Base-by-base conservation (phyloP, 2,329 filamentous ascomycete species). In the Verticillium alfalfae region DNA sequence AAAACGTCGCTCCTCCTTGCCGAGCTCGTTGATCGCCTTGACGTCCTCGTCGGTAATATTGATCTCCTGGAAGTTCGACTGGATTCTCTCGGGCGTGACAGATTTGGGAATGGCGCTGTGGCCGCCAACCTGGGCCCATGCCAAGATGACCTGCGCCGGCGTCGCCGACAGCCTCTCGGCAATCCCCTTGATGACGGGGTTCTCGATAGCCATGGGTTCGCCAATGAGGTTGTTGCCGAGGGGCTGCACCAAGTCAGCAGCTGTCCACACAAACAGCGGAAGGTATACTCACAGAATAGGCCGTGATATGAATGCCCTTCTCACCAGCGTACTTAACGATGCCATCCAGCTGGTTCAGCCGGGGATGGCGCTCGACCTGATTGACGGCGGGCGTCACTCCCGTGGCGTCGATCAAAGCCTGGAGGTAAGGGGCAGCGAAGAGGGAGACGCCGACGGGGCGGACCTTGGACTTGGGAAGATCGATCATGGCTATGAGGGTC, bases 81-180 rank as follows among this genome's bases (percentile, higher is more conserved):
- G 81, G 70, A 96, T 93, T 49, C 92, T 85, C 60, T 80, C 81
- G 66, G 87, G 84, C 66, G 85, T 93, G 63, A 93, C 89, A 59
- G 85, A 90, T 84, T 96, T 96, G 69, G 92, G 92, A 69, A 96
- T 92, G 59, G 96, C 91, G 66, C 86, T 90, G 81, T 88, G 92
- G 63, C 89, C 91, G 72, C 92, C 88, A 73, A 90, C 86, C 61
- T 95, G 78, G 66, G 91, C 92, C 91, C 92, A 96, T 69, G 87
- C 80, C 66, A 96, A 78, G 69, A 95, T 78, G 59, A 93, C 85
- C 81, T 96, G 90, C 79, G 93, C 88, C 10, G 84, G 80, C 16
- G 87, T 87, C 79, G 87, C 87, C 71, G 83, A 84, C 78, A 90
- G 90, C 66, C 75, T 76, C 71, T 88, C 77, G 37, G 89, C 89